Base-by-base conservation (phyloP, 2,329 filamentous ascomycete genomes). In the Ophiostoma sp. region DNA sequence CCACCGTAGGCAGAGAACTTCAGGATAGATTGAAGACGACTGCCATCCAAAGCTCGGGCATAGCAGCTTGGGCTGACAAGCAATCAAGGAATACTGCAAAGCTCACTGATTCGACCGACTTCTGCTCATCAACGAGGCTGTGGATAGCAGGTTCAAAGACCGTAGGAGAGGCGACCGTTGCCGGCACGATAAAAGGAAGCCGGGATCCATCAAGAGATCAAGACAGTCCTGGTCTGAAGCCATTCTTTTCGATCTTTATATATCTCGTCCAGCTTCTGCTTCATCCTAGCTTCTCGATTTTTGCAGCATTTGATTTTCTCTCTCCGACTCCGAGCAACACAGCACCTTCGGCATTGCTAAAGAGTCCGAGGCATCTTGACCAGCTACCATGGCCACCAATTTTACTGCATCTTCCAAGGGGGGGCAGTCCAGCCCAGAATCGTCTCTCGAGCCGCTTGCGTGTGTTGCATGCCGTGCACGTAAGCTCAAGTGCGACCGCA, bases 401-500 rank as follows among this genome's bases (percentile, higher is more conserved):
- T 18, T 27, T 38, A 27, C 27, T 38, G 3, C 55, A 60, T 55
- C 49, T 1, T 38, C 12, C 27, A 11, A 12, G 55, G 9, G 27
- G 6, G 55, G 55, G 27, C 55, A 12, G 4, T 38, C 55, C 5
- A 60, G 55, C 55, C 55, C 55, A 9, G 55, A 36, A 12, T 6
- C 55, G 14, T 38, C 27, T 12, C 55, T 73, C 38, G 82, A 83
- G 73, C 77, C 80, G 27, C 88, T 96, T 77, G 91, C 93, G 18
- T 96, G 93, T 76, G 88, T 95, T 41, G 84, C 91, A 67, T 97
- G 93, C 77, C 85, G 93, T 72, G 89, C 89, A 75, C 84, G 93
- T 73, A 97, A 97, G 79, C 81, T 97, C 73, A 90, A 90, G 78
- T 97, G 93, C 79, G 93, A 97, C 78, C 90, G 93, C 42, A 82